Conservation (phyloP, 495 filamentous ascomycete genomes). For the Darksidea phi region DNA sequence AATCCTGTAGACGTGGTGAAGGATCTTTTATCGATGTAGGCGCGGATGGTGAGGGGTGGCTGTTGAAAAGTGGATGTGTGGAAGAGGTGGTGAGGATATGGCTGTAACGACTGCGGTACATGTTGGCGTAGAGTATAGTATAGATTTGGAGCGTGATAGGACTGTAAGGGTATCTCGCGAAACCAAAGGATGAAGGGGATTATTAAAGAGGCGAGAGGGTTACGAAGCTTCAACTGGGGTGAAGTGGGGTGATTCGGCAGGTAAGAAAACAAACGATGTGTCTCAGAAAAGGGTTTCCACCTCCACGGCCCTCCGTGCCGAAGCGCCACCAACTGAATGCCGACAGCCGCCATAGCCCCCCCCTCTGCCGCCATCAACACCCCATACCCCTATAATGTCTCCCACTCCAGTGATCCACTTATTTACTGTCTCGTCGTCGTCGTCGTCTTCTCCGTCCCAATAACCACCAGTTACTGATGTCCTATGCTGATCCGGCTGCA, state of each 20-base stretch:
- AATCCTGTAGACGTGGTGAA: too few relatives aligned
- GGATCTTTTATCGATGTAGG: too few relatives aligned
- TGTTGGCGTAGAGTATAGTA: too few relatives aligned
- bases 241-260: not conserved
- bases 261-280: not conserved
- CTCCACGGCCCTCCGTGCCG: constrained; percentile 1
- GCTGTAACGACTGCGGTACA: too few relatives aligned
- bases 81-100: too few relatives aligned
- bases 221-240: too few relatives aligned
- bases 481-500: constrained; percentile 52
- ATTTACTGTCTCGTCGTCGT: constrained; percentile 46
- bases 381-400: constrained; percentile 47
- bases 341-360: not conserved
- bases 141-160: too few relatives aligned
- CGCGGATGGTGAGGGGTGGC: too few relatives aligned
- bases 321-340: not conserved
- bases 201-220: too few relatives aligned
- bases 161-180: too few relatives aligned
- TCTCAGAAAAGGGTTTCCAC: constrained; percentile 21
- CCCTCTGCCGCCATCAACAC: not conserved
- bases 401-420: constrained; percentile 50
- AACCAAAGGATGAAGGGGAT: too few relatives aligned
- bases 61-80: too few relatives aligned
- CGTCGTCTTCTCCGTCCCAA: constrained; percentile 47
- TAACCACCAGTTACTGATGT: constrained; percentile 12